Percentiles rank a stretch among this genome's conserved stretches.
Conservation (phyloP, 352 stramenopile species). For the Pythium myriotylum region DNA sequence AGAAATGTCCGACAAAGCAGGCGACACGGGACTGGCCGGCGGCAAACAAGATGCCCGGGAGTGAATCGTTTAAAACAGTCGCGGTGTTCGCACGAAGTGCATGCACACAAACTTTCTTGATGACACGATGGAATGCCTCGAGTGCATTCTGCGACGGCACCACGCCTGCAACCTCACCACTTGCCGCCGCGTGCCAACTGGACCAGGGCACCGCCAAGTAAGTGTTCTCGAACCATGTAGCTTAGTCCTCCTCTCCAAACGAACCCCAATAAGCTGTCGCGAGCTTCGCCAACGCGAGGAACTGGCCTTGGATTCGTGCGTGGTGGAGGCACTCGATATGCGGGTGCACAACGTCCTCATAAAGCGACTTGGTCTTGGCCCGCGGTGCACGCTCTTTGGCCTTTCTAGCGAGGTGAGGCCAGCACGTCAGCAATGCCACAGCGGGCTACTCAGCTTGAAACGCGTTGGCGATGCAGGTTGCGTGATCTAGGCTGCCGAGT, state of each 20-base stretch:
- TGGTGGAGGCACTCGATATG: not conserved
- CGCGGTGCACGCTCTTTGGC: not conserved
- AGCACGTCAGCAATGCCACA: slow-evolving; percentile 18
- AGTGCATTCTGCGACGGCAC: not conserved
- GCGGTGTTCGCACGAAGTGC: not conserved
- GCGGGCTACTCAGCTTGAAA: slow-evolving; percentile 18
- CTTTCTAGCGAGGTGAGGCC: not conserved
- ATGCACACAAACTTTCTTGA: not conserved
- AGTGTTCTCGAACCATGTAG: not conserved
- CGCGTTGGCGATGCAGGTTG: slow-evolving; percentile 22
- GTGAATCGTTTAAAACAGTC: not conserved
- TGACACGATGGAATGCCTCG: not conserved
- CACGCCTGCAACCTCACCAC: not conserved
- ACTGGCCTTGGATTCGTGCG: not conserved
- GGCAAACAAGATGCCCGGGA: not conserved
- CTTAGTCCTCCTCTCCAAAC: not conserved
- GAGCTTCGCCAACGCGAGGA: not conserved
- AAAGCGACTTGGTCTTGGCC: not conserved
- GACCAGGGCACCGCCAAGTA: not conserved
- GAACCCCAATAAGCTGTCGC: not conserved
- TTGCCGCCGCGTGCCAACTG: not conserved
- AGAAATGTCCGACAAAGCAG: too few relatives aligned
- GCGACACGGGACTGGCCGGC: too few relatives aligned
- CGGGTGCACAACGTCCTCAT: not conserved
- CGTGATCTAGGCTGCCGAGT: slow-evolving; percentile 27